Conservation (phyloP, 177 flowering plant genomes). For the Vitis hybrid region DNA sequence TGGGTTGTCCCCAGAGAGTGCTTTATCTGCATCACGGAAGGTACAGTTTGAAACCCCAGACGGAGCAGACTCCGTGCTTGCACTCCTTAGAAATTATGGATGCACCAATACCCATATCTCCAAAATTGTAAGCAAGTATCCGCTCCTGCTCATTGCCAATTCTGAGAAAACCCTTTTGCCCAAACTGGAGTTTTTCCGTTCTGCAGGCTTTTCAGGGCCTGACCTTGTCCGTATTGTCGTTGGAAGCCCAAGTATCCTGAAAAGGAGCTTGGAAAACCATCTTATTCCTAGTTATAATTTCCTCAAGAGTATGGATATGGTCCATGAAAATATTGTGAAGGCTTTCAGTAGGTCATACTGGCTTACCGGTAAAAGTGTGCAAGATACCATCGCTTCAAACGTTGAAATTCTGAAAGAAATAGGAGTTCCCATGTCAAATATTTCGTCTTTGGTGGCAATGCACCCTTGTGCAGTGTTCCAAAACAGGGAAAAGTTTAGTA, state of each 20-base stretch:
- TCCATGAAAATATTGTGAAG: neutral
- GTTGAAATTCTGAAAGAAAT: neutral
- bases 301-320: neutral
- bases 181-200: no score
- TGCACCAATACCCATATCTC: constrained; percentile 23
- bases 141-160: constrained; percentile 1
- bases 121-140: constrained; percentile 5
- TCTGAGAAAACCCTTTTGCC: constrained; percentile 14
- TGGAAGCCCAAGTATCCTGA: no score
- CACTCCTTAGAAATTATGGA: constrained; percentile 15
- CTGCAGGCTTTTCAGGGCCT: no score
- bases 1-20: constrained; percentile 24
- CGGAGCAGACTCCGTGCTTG: constrained; percentile 13
- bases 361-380: neutral
- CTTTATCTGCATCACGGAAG: constrained; percentile 6
- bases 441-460: neutral
- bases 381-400: neutral
- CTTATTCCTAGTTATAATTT: neutral
- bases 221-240: no score
- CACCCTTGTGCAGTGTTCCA: neutral
- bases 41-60: constrained; percentile 8
- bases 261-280: no score
- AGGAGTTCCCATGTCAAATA: neutral
- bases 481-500: neutral
- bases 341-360: neutral